phyloP scores from a whole-genome alignment of 176 grass and related monocot genomes.

The Eremochloa ophiuroides region DNA sequence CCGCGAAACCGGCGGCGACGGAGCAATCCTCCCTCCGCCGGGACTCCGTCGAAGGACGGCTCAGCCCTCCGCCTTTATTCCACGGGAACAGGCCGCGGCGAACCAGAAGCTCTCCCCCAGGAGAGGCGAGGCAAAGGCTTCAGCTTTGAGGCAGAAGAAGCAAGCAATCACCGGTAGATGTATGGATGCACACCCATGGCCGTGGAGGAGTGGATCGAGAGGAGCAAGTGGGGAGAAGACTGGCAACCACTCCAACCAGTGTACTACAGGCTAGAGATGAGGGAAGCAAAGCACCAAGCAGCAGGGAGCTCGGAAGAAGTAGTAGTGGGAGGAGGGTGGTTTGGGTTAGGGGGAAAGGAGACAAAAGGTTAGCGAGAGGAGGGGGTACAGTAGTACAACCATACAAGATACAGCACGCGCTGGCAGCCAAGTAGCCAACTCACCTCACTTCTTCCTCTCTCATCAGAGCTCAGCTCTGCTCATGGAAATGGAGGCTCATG shows the following conservation, averaged over 20 bases:
- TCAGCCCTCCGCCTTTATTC: constrained; percentile 2
- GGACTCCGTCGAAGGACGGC: constrained; percentile 6
- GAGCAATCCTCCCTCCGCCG: constrained; percentile 3
- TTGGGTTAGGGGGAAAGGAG: neutral
- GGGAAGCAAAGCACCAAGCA: constrained; percentile 2
- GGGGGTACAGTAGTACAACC: constrained; percentile 20
- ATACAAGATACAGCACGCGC: constrained; percentile 28
- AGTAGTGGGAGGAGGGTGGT: neutral
- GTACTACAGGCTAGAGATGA: neutral
- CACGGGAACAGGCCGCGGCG: neutral
- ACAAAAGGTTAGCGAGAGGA: constrained; percentile 20
- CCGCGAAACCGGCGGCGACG: constrained; percentile 10
- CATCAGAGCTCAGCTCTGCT: neutral
- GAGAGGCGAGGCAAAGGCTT: neutral
- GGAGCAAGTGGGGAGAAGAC: constrained; percentile 1
- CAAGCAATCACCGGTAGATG: neutral
- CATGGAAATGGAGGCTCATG: too few species aligned
- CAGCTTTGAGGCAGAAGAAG: neutral
- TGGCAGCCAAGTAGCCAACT: constrained; percentile 51
- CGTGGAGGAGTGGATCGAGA: constrained; percentile 3
- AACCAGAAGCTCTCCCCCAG: neutral
- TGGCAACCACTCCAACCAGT: constrained; percentile 22
- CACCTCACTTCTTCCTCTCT: neutral
- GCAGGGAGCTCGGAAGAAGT: neutral
- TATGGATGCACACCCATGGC: neutral